Percentiles rank a stretch among this genome's conserved stretches.
phyloP scores from a whole-genome alignment of 257 asterid species.

The Anisodus acutangulus region DNA sequence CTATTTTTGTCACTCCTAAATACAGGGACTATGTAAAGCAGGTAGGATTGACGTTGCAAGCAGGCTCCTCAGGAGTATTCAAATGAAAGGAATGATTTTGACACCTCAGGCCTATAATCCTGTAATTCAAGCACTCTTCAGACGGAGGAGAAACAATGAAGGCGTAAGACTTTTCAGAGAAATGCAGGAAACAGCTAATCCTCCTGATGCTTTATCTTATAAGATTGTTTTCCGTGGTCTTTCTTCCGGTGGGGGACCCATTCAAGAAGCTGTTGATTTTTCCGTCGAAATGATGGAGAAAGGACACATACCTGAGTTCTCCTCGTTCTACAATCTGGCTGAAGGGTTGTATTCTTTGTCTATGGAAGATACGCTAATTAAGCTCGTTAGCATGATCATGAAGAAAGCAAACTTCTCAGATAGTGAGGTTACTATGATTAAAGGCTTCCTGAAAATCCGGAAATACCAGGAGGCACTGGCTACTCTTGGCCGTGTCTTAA shows the following conservation, averaged over 20 bases:
- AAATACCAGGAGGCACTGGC: constrained; percentile 80
- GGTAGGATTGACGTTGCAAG: constrained; percentile 71
- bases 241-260: constrained; percentile 84
- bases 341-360: constrained; percentile 78
- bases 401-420: constrained; percentile 57
- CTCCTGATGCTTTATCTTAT: constrained; percentile 84
- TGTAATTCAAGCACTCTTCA: constrained; percentile 71
- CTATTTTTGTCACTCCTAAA: no score
- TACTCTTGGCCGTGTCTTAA: constrained; percentile 58
- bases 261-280: constrained; percentile 88
- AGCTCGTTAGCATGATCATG: constrained; percentile 64
- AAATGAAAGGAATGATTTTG: constrained; percentile 82
- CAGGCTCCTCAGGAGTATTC: constrained; percentile 74
- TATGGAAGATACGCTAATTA: constrained; percentile 76
- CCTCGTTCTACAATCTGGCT: constrained; percentile 75
- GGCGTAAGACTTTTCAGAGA: constrained; percentile 82
- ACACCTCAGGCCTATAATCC: constrained; percentile 88
- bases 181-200: constrained; percentile 79
- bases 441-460: constrained; percentile 74
- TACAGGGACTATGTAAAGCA: constrained; percentile 82
- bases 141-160: constrained; percentile 60
- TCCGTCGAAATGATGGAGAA: constrained; percentile 74
- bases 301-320: constrained; percentile 69
- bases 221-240: constrained; percentile 78
- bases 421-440: constrained; percentile 68